Evolutionary conservation across 768 basidiomycete species (phyloP), one percentile per base, ranked within the genome.

Genomic region (Hypholoma sublateritium): DNA sequence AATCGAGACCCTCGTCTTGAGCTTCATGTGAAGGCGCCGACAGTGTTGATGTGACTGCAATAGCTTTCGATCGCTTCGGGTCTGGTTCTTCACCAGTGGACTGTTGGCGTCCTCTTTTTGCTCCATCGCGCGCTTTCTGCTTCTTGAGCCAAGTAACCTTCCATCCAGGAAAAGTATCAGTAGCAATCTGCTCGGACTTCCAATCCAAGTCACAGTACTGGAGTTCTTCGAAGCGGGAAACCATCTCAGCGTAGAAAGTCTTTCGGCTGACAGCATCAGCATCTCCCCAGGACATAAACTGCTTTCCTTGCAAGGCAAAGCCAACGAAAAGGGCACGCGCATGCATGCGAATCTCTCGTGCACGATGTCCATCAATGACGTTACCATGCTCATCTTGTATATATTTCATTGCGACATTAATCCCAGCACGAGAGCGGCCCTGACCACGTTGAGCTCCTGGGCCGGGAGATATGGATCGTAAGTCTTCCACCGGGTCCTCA

Each of bases 111-210:
- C 34, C 35, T 39, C 50, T 32, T 50, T 50, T 50, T n/a, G 19
- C 24, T 39, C 35, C 36, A 12, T 39, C 32, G 35, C 36, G n/a
- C 35, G 21, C 46, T 28, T 59, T 48, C 51, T 54, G 25, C 34
- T 34, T 54, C 14, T 54, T 59, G n/a, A 39, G 17, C 57, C 57
- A 59, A 17, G 42, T 59, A 35, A 34, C 22, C 17, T 54, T 46
- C 57, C 57, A 59, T 49, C 44, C 42, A 32, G 52, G 57, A 49
- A 45, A 59, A 21, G 32, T 55, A 17, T 59, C 45, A 35, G 52
- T 59, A 3, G 57, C 57, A 21, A 59, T 54, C 32, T 53, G 57
- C 19, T 59, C 53, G 12, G 57, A 43, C 36, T 59, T 59, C 57
- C 57, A 59, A 41, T 59, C 57, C 19, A 28, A 28, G 7, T 28